Conservation (phyloP, 768 basidiomycete genomes). For the Megacollybia marginata region DNA sequence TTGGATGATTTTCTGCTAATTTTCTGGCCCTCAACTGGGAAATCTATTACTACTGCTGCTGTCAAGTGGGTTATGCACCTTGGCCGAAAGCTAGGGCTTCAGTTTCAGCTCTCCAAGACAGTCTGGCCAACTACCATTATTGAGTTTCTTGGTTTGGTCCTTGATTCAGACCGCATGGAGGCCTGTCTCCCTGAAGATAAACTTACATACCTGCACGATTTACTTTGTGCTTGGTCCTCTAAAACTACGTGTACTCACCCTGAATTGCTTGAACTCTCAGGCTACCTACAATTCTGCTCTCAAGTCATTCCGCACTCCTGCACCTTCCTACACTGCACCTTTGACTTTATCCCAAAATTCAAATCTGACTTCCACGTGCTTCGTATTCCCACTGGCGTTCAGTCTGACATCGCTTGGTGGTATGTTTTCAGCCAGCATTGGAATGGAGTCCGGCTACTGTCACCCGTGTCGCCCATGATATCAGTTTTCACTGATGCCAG, state of each 20-base stretch:
- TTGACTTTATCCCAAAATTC: slow-evolving; percentile 21
- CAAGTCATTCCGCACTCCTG: slow-evolving; percentile 24
- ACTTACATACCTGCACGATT: slow-evolving; percentile 14
- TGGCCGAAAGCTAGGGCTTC: slow-evolving; percentile 19
- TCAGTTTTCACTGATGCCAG: slow-evolving; percentile 20
- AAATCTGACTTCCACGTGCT: slow-evolving; percentile 10
- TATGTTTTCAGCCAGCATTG: slow-evolving; percentile 5
- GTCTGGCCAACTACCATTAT: slow-evolving; percentile 13
- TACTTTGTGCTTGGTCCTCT: too few relatives aligned
- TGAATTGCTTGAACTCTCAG: slow-evolving; percentile 17
- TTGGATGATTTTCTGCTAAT: slow-evolving; percentile 27
- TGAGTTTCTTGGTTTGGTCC: slow-evolving; percentile 20
- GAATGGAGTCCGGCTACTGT: slow-evolving; percentile 11
- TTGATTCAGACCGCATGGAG: slow-evolving; percentile 19
- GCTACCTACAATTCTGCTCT: slow-evolving; percentile 25
- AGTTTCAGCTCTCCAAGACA: slow-evolving; percentile 21
- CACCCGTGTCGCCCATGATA: slow-evolving; percentile 2
- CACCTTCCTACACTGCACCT: slow-evolving; percentile 19
- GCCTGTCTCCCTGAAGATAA: slow-evolving; percentile 25
- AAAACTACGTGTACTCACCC: too few relatives aligned
- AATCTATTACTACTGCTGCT: slow-evolving; percentile 5
- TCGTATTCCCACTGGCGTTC: slow-evolving; percentile 14
- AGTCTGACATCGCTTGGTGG: slow-evolving; percentile 24
- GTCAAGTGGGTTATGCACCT: slow-evolving; percentile 23
- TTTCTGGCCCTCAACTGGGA: slow-evolving; percentile 9